Percentiles rank a stretch among this genome's conserved stretches.
Evolutionary conservation across 2,329 filamentous ascomycete species (phyloP).

Genomic region (Tolypocladium cylindrosporum): DNA sequence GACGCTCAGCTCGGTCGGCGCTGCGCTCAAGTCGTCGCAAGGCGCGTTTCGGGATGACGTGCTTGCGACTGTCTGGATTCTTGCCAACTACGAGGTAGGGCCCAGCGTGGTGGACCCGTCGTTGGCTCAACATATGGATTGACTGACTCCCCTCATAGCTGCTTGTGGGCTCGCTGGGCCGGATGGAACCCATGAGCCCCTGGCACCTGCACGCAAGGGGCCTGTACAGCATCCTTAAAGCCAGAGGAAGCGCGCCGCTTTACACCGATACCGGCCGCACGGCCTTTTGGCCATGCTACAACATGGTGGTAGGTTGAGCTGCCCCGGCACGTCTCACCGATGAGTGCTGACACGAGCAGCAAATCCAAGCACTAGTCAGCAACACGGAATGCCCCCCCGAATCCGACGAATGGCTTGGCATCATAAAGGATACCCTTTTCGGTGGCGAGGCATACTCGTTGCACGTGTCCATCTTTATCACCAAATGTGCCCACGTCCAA

Average conservation of each 20-base stretch:
- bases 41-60: slow-evolving; percentile 23
- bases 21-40: slow-evolving; percentile 20
- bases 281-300: slow-evolving; percentile 28
- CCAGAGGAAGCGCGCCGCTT: slow-evolving; percentile 18
- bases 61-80: slow-evolving; percentile 28
- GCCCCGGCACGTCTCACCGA: not conserved
- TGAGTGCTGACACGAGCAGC: slow-evolving; percentile 15
- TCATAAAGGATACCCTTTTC: slow-evolving; percentile 14
- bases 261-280: slow-evolving; percentile 13
- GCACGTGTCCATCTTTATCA: slow-evolving; percentile 16
- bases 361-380: slow-evolving; percentile 24
- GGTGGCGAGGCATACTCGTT: slow-evolving; percentile 17
- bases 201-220: slow-evolving; percentile 28
- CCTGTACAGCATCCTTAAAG: slow-evolving; percentile 24
- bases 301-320: slow-evolving; percentile 23
- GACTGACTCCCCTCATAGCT: slow-evolving; percentile 17
- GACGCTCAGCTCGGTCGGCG: slow-evolving; percentile 25
- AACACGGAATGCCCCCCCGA: slow-evolving; percentile 24
- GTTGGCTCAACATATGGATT: not conserved
- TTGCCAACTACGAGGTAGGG: slow-evolving; percentile 28
- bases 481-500: slow-evolving; percentile 16
- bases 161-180: slow-evolving; percentile 24
- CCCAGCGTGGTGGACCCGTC: too few relatives aligned
- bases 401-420: slow-evolving; percentile 22
- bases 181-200: slow-evolving; percentile 14